These are phyloP conservation scores for Hypoxylon sp. DNA, from an alignment of 2,329 filamentous ascomycete genomes.

Conservation along the genomic window DNA sequence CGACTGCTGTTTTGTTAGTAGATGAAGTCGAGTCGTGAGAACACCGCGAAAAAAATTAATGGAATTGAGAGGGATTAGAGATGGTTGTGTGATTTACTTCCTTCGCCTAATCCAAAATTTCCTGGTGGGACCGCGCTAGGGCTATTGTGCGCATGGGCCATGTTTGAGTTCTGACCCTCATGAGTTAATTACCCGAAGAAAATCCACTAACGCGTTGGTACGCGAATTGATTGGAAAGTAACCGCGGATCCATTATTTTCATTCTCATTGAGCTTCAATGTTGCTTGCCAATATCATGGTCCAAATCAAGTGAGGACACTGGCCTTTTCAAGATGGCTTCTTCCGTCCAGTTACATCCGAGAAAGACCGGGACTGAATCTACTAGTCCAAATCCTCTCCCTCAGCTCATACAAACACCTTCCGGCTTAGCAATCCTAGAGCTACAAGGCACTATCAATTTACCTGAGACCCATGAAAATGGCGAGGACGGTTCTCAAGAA, in stretches of 20 bases:
- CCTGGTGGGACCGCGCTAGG: constrained; percentile 49
- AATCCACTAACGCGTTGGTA: constrained; percentile 29
- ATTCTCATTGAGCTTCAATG: constrained; percentile 7
- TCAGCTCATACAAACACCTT: constrained; percentile 86
- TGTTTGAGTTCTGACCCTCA: not conserved
- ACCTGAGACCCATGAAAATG: constrained; percentile 61
- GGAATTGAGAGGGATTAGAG: constrained; percentile 32
- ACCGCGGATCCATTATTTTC: constrained; percentile 8
- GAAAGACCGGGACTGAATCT: constrained; percentile 44
- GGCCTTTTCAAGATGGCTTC: constrained; percentile 50
- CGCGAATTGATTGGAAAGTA: constrained; percentile 19
- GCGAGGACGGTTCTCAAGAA: constrained; percentile 53
- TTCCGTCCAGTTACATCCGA: constrained; percentile 61
- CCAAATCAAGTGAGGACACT: constrained; percentile 5
- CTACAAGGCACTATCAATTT: constrained; percentile 92
- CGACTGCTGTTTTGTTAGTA: constrained; percentile 52
- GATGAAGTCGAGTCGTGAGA: constrained; percentile 52
- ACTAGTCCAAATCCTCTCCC: constrained; percentile 74
- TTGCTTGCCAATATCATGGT: not conserved
- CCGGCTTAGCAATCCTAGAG: constrained; percentile 90
- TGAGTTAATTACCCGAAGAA: constrained; percentile 37
- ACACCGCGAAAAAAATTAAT: constrained; percentile 45
- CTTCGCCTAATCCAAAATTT: constrained; percentile 54
- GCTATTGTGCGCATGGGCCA: constrained; percentile 49
- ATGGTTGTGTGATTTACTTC: constrained; percentile 52